phyloP scores from a whole-genome alignment of 345 rosid species.

The Eucalyptus viminalis region DNA sequence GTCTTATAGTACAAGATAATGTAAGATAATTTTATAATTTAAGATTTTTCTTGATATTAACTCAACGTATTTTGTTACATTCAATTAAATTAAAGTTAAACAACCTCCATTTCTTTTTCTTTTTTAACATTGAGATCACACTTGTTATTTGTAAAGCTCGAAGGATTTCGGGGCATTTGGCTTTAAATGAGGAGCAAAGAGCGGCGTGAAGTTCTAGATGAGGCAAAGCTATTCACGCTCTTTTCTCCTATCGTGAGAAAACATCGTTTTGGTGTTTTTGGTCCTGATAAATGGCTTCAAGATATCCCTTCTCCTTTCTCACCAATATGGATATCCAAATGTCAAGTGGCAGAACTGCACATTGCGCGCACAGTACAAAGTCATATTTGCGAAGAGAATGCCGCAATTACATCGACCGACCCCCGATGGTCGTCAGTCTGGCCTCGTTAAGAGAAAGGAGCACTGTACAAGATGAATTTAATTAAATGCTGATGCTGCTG shows the following conservation, averaged over 20 bases:
- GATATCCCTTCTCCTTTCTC: neutral
- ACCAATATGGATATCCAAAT: neutral
- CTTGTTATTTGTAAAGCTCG: neutral
- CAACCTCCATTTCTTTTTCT: neutral
- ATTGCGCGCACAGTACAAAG: neutral
- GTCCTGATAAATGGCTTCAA: neutral
- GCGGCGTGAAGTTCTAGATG: neutral
- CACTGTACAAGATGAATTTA: neutral
- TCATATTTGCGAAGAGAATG: neutral
- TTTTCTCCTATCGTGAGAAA: neutral
- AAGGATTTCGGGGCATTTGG: neutral
- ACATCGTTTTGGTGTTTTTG: neutral
- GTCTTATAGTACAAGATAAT: too few relatives aligned
- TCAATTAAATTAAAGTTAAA: neutral
- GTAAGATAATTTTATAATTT: rapidly evolving
- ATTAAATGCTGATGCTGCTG: neutral
- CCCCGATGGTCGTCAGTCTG: neutral
- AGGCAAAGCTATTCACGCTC: neutral
- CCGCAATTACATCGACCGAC: neutral
- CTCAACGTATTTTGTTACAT: neutral
- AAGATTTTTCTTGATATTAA: too few relatives aligned
- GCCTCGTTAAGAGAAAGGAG: neutral
- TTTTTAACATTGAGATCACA: neutral
- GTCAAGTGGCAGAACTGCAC: neutral
- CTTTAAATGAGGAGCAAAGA: neutral